A percentile compares a stretch with the other conserved stretches of the same genome.
phyloP scores from a whole-genome alignment of 176 grass and related monocot species.

The Rhipidocladum racemiflorum region DNA sequence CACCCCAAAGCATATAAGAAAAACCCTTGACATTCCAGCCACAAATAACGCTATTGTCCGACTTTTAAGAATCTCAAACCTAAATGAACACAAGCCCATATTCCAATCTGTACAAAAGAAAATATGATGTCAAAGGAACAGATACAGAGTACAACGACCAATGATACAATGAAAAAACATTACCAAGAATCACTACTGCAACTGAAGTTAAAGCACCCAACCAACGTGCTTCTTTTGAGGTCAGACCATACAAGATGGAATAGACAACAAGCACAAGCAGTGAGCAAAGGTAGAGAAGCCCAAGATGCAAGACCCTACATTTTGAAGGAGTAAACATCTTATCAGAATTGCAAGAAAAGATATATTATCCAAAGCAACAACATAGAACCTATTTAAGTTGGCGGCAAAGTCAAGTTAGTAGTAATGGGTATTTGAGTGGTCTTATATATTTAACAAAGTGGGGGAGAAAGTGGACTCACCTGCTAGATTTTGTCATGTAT shows the following conservation, averaged over 20 bases:
- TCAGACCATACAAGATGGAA: slow-evolving; percentile 83
- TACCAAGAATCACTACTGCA: slow-evolving; percentile 95
- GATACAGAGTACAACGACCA: not conserved
- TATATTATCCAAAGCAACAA: slow-evolving; percentile 26
- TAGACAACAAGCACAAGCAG: slow-evolving; percentile 78
- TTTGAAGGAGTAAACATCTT: slow-evolving; percentile 20
- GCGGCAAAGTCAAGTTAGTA: slow-evolving; percentile 4
- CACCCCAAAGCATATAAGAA: slow-evolving; percentile 98
- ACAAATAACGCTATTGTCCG: slow-evolving; percentile 73
- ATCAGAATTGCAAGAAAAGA: slow-evolving; percentile 37
- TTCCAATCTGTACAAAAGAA: slow-evolving; percentile 86
- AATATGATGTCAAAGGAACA: slow-evolving; percentile 28
- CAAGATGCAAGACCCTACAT: slow-evolving; percentile 75
- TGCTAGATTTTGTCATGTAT: slow-evolving; percentile 87
- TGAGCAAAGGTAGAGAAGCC: slow-evolving; percentile 85
- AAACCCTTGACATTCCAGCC: slow-evolving; percentile 90
- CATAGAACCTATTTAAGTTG: slow-evolving; percentile 8
- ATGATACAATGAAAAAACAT: slow-evolving; percentile 36
- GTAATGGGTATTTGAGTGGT: not conserved
- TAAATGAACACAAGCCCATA: slow-evolving; percentile 82
- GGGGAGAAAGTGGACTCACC: slow-evolving; percentile 43
- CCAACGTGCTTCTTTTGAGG: slow-evolving; percentile 91
- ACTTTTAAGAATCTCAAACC: slow-evolving; percentile 94
- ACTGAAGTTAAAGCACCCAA: slow-evolving; percentile 85
- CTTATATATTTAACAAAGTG: slow-evolving; percentile 9